Conservation (phyloP, 1,139 yeast species). For the Scheffersomyces illinoinensis region DNA sequence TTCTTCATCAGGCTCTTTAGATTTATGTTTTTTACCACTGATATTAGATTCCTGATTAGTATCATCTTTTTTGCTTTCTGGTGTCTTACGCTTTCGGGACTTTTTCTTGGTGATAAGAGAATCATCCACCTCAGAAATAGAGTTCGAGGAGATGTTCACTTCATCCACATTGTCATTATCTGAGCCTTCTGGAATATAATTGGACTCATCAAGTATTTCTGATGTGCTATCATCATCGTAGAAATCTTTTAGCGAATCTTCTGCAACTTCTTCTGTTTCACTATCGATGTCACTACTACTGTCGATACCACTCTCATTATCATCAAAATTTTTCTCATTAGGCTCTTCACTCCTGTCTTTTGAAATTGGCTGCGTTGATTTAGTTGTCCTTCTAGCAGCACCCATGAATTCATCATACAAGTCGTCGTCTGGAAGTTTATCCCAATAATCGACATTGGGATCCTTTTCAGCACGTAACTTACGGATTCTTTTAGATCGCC, state of each 20-base stretch:
- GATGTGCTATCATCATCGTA: background rate
- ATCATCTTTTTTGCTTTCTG: conserved; percentile 1
- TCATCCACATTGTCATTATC: background rate
- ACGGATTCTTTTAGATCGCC: background rate
- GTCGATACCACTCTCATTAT: conserved; percentile 1
- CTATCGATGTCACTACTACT: conserved; percentile 1
- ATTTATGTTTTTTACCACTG: conserved; percentile 1
- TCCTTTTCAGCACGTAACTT: conserved; percentile 9
- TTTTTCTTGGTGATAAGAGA: background rate
- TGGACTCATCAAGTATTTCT: background rate
- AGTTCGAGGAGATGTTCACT: background rate
- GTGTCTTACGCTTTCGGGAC: background rate
- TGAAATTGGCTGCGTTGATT: background rate
- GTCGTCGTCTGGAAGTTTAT: conserved; percentile 25
- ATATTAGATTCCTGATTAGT: conserved; percentile 1
- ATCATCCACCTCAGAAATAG: background rate
- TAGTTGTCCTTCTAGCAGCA: conserved; percentile 5
- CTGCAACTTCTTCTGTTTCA: conserved; percentile 1
- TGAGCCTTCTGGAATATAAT: background rate
- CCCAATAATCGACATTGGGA: conserved; percentile 26
- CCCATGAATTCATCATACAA: conserved; percentile 24
- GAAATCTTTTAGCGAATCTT: background rate
- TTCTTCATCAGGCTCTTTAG: background rate
- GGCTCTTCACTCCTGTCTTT: conserved; percentile 2
- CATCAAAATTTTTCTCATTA: background rate